phyloP scores from a whole-genome alignment of 2,329 filamentous ascomycete genomes.

The Claviceps sp. region DNA sequence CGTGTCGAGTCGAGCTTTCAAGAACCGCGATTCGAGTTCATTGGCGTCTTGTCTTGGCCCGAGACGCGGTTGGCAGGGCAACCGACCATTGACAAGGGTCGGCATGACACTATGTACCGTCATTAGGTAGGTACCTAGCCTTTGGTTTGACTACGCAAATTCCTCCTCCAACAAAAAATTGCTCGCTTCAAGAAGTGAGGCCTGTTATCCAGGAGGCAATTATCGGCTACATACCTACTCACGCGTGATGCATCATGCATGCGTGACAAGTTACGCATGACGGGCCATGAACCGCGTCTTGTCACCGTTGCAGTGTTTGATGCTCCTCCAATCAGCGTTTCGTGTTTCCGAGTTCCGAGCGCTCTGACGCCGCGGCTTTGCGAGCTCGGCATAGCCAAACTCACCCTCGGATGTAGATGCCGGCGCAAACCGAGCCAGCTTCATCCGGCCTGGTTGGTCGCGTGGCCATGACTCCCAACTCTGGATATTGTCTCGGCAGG shows the following conservation, averaged over 20 bases:
- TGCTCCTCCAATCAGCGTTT: too few species aligned
- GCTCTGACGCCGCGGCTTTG: neutral
- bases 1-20: neutral
- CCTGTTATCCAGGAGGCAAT: too few species aligned
- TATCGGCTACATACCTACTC: too few species aligned
- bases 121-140: too few species aligned
- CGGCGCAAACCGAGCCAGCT: conserved; percentile 24
- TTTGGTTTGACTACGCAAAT: too few species aligned
- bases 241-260: too few species aligned
- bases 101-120: neutral
- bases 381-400: neutral
- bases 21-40: neutral
- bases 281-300: too few species aligned
- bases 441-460: neutral
- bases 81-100: neutral
- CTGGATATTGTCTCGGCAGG: neutral
- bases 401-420: conserved; percentile 10
- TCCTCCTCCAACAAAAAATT: too few species aligned
- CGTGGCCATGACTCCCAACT: neutral
- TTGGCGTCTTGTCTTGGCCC: neutral
- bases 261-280: too few species aligned
- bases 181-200: too few species aligned
- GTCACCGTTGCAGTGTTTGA: too few species aligned
- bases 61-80: conserved; percentile 3
- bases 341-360: neutral